Base-by-base conservation (phyloP, 2,329 filamentous ascomycete species). In the Penicillium sp. region DNA sequence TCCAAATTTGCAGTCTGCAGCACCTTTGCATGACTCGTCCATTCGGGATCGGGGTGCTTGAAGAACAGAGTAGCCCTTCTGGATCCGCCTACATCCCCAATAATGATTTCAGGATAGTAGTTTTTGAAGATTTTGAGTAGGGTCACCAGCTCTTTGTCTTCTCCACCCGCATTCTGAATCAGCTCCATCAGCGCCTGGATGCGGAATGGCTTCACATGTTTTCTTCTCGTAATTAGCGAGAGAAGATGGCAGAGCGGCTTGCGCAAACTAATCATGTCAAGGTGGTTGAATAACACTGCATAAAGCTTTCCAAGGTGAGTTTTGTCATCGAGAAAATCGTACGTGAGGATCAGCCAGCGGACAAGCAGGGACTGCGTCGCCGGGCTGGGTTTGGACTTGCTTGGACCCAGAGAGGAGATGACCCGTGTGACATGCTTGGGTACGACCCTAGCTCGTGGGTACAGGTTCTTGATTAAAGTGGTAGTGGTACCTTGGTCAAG, bases 101-200 rank as follows among this genome's bases (percentile, higher is more conserved):
- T 83, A 57, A 96, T 90, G 54, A 96, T 90, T 71, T 96, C 91
- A 0, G 91, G 91, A 67, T 93, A 96, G 73, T 93, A 96, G 71
- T 93, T 91, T 70, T 95, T 95, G 78, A 88, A 96, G n/a, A 93
- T 86, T 54, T 89, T 84, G 49, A 96, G 78, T 19, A 96, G 79
- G 3, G 90, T 90, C 37, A 89, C 81, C 35, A 96, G 78, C 51
- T 87, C 83, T 49, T 88, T 88, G 55, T 96, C 91, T 67, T 90
- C 89, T 19, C 87, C 88, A 1, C 78, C 78, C 16, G 78, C 71
- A 62, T 73, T 74, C 39, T 75, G 76, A 44, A 80, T 75, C 21
- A 82, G 65, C 57, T 82, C 81, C 68, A 83, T 79, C 5, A 96
- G 77, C 44, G 86, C 79, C 69, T 96, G 90, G 57, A 96, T 93